Percentiles rank a stretch among this genome's conserved stretches.
Conservation (phyloP, 768 basidiomycete species). For the Tulasnella calospora region DNA sequence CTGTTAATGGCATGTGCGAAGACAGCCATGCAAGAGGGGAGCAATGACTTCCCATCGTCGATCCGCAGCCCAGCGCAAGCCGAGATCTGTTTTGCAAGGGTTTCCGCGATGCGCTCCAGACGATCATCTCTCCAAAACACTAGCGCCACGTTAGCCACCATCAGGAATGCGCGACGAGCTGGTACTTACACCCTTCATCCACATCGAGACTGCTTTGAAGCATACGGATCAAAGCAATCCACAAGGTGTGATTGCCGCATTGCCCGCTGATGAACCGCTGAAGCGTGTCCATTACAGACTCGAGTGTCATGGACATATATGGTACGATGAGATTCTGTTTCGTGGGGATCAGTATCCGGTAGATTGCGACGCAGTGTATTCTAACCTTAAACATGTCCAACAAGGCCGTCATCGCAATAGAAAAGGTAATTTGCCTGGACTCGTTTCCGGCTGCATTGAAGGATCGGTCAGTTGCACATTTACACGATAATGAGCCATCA, state of each 20-base stretch:
- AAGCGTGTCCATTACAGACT: constrained; percentile 61
- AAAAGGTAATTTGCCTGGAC: constrained; percentile 64
- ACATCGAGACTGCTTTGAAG: constrained; percentile 64
- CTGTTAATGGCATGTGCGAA: constrained; percentile 22
- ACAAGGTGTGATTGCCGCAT: constrained; percentile 45
- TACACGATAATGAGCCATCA: too few relatives aligned
- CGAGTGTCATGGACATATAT: constrained; percentile 75
- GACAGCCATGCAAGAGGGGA: constrained; percentile 20
- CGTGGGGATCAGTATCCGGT: neutral
- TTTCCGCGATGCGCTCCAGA: constrained; percentile 54
- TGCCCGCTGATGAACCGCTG: constrained; percentile 43
- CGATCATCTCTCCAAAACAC: constrained; percentile 90
- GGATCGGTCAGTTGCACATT: neutral
- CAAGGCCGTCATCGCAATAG: constrained; percentile 64
- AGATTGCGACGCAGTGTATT: constrained; percentile 3
- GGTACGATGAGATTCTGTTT: constrained; percentile 78
- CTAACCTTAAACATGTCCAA: constrained; percentile 84
- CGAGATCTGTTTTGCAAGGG: constrained; percentile 62
- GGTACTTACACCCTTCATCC: constrained; percentile 71
- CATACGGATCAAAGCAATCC: constrained; percentile 57
- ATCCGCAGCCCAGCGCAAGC: constrained; percentile 42
- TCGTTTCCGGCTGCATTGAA: constrained; percentile 26
- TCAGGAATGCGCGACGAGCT: neutral
- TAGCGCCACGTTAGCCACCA: constrained; percentile 34
- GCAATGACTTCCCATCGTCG: constrained; percentile 30